Base-by-base conservation (phyloP, 2,329 filamentous ascomycete genomes). In the Alternaria postmessia region DNA sequence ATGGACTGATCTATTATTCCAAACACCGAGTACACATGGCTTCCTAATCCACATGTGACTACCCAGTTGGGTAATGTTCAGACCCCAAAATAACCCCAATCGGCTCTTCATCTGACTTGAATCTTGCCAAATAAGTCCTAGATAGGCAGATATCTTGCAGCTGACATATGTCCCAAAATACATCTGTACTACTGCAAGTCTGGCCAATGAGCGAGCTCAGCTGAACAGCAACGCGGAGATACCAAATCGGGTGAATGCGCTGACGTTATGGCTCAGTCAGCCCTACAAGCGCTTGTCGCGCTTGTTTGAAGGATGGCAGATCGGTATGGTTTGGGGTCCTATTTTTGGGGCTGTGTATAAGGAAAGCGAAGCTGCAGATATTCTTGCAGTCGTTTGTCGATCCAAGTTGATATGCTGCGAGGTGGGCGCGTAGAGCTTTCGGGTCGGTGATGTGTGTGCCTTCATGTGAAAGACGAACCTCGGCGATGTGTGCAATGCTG, bases 211-310 rank as follows among this genome's bases (percentile, higher is more conserved):
- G 30, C 14, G 22, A 20, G 18, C 26, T 47, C 26, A 14, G 24
- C 8, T 43, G 38, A 8, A 49, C 3, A 55, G 34, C 22, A 32
- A 39, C 34, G 44, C 51, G 26, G 52, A 59, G 39, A 51, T 56
- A 14, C 57, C 32, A 24, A 32, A 51, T 49, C 43, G 52, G 22
- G 57, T 47, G 57, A 51, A 44, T 49, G 49, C 47, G 54, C 47
- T 61, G 56, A 52, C 48, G 46, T 57, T 47, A 51, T 20, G 30
- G 51, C 30, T 39, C 51, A 48, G 69, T 71, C 71, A 74, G 71
- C 70, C 69, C 68, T 73, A 72, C 54, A 28, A 66, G 70, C 72
- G 72, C 55, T 64, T 73, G 59, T 71, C 68, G 72, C 72, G 71
- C 57, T 63, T 74, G 64, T 53, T 54, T 57, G 34, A 39, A 54